Conservation (phyloP, 345 rosid species). For the Rhodamnia argentea region DNA sequence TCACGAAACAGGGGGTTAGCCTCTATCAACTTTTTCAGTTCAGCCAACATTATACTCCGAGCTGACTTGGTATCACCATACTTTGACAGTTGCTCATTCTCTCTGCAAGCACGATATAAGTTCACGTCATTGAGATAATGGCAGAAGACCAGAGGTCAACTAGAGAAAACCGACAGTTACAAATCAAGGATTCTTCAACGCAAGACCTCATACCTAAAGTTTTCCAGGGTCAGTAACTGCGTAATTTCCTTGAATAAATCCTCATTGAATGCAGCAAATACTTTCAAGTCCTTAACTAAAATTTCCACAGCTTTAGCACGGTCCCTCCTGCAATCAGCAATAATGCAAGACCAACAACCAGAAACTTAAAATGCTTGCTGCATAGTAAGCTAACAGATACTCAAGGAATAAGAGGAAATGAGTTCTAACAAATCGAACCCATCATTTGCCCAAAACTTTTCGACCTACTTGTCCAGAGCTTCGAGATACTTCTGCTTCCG, state of each 20-base stretch:
- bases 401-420: not conserved
- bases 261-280: constrained; percentile 68
- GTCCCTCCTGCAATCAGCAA: constrained; percentile 44
- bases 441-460: not conserved
- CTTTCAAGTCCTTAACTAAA: constrained; percentile 83
- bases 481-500: constrained; percentile 90
- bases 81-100: constrained; percentile 78
- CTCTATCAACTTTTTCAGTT: constrained; percentile 73
- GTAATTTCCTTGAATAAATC: constrained; percentile 86
- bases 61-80: constrained; percentile 84
- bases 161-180: not conserved
- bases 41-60: constrained; percentile 74
- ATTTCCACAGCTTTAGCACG: constrained; percentile 76
- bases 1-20: constrained; percentile 86
- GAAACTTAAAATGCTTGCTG: not conserved
- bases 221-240: constrained; percentile 64
- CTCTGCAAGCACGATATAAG: constrained; percentile 22
- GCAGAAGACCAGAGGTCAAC: not conserved
- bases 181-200: not conserved
- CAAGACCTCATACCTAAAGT: constrained; percentile 48
- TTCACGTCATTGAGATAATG: not conserved
- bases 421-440: not conserved
- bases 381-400: not conserved
- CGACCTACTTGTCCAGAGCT: constrained; percentile 72
- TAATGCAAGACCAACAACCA: not conserved